phyloP scores from a whole-genome alignment of 2,329 filamentous ascomycete genomes.

The Neonectria sp. region DNA sequence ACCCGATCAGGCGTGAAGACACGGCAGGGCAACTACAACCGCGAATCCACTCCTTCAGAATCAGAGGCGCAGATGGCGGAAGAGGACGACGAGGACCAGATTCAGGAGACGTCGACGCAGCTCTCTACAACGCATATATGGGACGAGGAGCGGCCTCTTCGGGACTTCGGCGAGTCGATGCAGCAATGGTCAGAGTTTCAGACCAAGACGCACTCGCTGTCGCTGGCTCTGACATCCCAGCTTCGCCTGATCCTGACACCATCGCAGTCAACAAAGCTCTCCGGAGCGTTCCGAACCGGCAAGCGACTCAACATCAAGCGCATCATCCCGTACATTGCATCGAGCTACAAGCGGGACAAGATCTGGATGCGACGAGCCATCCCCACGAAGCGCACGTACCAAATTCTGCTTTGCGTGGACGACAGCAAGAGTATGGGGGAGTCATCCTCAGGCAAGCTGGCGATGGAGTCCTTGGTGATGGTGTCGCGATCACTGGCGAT shows the following conservation, averaged over 20 bases:
- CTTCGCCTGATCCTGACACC: conserved; percentile 95
- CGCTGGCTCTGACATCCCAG: conserved; percentile 91
- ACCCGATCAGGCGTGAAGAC: conserved; percentile 73
- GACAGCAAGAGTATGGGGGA: conserved; percentile 97
- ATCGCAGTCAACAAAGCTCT: conserved; percentile 95
- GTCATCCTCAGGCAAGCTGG: conserved; percentile 80
- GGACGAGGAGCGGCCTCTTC: conserved; percentile 58
- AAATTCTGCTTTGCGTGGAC: conserved; percentile 97
- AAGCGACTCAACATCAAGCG: conserved; percentile 99
- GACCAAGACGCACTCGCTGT: conserved; percentile 85
- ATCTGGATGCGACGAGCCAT: conserved; percentile 98
- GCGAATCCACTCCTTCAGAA: conserved; percentile 62
- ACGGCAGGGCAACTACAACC: conserved; percentile 71
- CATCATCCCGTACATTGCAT: conserved; percentile 99
- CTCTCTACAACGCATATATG: conserved; percentile 82
- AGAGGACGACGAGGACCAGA: conserved; percentile 63
- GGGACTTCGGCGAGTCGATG: conserved; percentile 71
- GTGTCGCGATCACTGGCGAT: conserved; percentile 89
- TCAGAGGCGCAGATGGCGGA: conserved; percentile 61
- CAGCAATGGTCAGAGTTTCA: conserved; percentile 90
- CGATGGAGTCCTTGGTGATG: conserved; percentile 94
- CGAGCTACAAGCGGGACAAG: conserved; percentile 98
- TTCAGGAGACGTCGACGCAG: conserved; percentile 71
- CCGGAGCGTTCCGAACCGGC: conserved; percentile 95
- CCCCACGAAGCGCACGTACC: conserved; percentile 94